Conservation (phyloP, 2,329 filamentous ascomycete genomes). For the Scedosporium boydii region DNA sequence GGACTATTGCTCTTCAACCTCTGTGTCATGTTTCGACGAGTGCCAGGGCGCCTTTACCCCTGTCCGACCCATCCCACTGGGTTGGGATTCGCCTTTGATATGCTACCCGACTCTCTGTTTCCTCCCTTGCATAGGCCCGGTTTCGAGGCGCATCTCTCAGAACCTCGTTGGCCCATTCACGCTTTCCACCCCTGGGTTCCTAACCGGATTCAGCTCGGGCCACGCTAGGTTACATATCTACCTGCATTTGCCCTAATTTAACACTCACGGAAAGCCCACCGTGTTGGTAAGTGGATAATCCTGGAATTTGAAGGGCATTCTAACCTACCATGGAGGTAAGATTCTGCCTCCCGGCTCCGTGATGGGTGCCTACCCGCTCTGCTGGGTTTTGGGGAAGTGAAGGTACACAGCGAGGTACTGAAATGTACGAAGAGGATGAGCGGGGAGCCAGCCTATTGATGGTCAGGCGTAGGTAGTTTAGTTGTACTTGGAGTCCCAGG, state of each 20-base stretch:
- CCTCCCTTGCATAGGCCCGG: too few species aligned
- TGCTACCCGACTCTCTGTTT: too few species aligned
- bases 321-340: background rate
- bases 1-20: too few species aligned
- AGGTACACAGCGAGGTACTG: background rate
- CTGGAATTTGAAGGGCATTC: too few species aligned
- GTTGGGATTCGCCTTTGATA: background rate
- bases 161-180: background rate
- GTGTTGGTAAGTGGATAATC: too few species aligned
- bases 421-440: background rate
- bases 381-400: background rate
- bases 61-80: background rate
- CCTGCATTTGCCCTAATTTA: background rate
- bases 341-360: background rate
- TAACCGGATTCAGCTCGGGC: background rate
- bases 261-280: too few species aligned
- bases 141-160: background rate
- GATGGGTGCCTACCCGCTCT: background rate
- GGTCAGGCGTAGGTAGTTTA: background rate
- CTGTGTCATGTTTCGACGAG: background rate
- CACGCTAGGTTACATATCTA: too few species aligned
- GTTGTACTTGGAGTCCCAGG: background rate
- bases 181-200: background rate
- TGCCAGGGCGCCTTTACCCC: background rate
- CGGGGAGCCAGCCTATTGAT: background rate